phyloP scores from a whole-genome alignment of 331 rosid genomes.

The Arachis monticola region DNA sequence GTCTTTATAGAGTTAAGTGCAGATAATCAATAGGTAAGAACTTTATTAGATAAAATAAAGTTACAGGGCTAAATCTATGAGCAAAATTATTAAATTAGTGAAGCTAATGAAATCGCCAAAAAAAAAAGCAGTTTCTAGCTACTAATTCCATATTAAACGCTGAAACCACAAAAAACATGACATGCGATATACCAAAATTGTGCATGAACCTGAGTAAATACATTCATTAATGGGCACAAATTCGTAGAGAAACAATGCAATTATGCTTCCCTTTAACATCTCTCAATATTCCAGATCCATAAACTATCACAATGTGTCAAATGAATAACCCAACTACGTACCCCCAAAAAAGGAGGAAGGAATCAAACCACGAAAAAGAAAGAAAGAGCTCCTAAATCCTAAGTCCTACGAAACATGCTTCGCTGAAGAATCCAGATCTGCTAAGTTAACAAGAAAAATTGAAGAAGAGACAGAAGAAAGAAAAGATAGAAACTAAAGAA shows the following conservation, averaged over 20 bases:
- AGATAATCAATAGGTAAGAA: neutral
- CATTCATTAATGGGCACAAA: neutral
- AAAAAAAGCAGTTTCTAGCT: neutral
- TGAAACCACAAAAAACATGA: neutral
- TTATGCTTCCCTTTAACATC: neutral
- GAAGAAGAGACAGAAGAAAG: neutral
- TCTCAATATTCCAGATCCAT: neutral
- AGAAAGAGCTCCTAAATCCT: neutral
- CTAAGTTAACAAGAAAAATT: neutral
- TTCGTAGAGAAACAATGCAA: neutral
- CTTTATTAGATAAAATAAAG: neutral
- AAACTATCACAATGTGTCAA: neutral
- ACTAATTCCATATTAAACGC: neutral
- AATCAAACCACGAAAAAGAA: neutral
- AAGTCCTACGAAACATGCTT: neutral
- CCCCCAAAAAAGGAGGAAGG: neutral
- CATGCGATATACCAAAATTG: neutral
- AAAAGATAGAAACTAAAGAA: neutral
- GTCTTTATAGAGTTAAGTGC: neutral
- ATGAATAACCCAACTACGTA: neutral
- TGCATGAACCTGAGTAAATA: neutral
- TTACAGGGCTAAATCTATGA: neutral
- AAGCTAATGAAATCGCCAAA: neutral
- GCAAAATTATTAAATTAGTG: neutral
- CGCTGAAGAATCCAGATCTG: conserved; percentile 24